Evolutionary conservation across 2,329 filamentous ascomycete genomes (phyloP).

Genomic region (Fusarium euwallaceae): DNA sequence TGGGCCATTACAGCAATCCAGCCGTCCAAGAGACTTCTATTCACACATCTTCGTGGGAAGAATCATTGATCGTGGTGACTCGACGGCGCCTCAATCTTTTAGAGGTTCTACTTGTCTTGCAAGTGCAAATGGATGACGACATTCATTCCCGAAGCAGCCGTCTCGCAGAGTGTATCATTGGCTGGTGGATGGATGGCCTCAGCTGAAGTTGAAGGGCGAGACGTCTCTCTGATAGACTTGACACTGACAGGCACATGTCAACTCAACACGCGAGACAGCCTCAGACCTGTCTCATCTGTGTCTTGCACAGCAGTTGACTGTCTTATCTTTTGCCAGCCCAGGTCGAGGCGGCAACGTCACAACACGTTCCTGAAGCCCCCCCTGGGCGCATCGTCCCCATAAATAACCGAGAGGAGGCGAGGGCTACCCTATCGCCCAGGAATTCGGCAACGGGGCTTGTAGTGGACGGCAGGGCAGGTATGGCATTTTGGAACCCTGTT

Average conservation of each 20-base stretch:
- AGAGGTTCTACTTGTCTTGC: constrained; percentile 2
- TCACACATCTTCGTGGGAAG: not conserved
- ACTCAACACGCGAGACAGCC: not conserved
- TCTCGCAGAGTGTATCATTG: not conserved
- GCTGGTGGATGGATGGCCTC: not conserved
- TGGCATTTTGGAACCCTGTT: not conserved
- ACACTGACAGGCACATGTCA: constrained; percentile 6
- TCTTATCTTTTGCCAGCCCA: not conserved
- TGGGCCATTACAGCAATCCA: constrained; percentile 22
- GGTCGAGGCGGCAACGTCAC: constrained; percentile 14
- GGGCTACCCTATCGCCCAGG: not conserved
- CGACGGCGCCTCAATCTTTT: not conserved
- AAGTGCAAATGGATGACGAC: constrained; percentile 22
- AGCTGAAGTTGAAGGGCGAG: not conserved
- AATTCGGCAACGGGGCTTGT: not conserved
- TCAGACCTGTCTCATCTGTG: not conserved
- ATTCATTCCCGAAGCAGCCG: constrained; percentile 20
- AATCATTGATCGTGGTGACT: not conserved
- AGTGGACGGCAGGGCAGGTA: too few relatives aligned
- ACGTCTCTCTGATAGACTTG: not conserved
- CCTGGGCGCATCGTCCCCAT: constrained; percentile 22
- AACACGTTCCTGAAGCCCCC: constrained; percentile 12
- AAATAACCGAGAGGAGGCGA: constrained; percentile 24
- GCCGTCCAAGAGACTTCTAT: not conserved
- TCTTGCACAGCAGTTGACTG: not conserved